Evolutionary conservation across 108 stramenopile genomes (phyloP).

Genomic region (Stephanodiscus minutulus): DNA sequence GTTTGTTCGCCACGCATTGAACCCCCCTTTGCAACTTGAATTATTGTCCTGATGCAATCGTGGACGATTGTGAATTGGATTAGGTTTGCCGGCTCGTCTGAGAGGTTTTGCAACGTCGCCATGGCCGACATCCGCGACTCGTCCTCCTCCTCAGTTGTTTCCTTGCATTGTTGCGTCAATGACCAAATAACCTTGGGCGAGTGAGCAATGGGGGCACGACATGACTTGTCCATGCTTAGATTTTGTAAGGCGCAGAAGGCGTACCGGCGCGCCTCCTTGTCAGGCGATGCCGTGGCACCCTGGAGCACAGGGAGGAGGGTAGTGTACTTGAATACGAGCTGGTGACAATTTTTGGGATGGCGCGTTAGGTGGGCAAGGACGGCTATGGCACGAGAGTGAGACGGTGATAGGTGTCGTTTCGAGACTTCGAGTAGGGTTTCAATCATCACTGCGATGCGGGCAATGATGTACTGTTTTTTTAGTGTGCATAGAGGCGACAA

Average conservation of each 20-base stretch:
- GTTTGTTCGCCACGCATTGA: constrained; percentile 34
- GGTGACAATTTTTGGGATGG: constrained; percentile 71
- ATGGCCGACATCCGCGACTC: constrained; percentile 63
- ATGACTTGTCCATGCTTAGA: constrained; percentile 73
- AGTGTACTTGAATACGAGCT: constrained; percentile 59
- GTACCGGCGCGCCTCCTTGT: constrained; percentile 58
- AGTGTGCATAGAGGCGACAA: not conserved
- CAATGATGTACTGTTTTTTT: constrained; percentile 51
- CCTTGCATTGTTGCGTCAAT: constrained; percentile 51
- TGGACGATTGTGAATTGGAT: constrained; percentile 82
- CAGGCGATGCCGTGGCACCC: constrained; percentile 56
- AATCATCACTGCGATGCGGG: constrained; percentile 49
- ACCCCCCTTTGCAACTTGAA: constrained; percentile 63
- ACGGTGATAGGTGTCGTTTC: constrained; percentile 59
- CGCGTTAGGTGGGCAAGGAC: constrained; percentile 75
- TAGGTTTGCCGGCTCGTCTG: constrained; percentile 85
- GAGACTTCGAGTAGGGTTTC: constrained; percentile 61
- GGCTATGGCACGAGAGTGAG: constrained; percentile 65
- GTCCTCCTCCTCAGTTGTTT: constrained; percentile 36
- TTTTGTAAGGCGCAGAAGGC: constrained; percentile 80
- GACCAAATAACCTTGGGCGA: constrained; percentile 54
- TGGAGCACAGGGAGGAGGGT: constrained; percentile 66
- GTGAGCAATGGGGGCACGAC: constrained; percentile 69
- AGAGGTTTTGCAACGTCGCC: constrained; percentile 72
- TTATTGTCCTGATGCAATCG: constrained; percentile 77